Evolutionary conservation across 148 eudicot species (phyloP).

Genomic region (Rhododendron griersonianum): DNA sequence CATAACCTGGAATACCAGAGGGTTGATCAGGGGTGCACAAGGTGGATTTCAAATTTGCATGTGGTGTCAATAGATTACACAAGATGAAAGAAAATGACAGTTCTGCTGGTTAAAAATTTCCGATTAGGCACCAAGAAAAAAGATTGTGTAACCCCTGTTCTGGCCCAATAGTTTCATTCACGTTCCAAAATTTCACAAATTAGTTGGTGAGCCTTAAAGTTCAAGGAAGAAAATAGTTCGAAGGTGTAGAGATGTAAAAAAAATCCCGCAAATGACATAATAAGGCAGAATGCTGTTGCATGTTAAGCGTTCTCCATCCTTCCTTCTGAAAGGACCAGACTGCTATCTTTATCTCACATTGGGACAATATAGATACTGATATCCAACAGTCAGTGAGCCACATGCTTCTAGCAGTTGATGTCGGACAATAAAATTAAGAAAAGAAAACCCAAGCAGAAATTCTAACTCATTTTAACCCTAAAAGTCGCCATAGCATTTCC

Average conservation of each 20-base stretch:
- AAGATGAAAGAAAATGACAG: neutral
- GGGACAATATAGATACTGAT: neutral
- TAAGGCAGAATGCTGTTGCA: neutral
- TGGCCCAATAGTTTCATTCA: neutral
- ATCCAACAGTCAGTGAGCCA: neutral
- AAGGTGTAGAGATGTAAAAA: neutral
- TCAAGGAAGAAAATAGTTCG: neutral
- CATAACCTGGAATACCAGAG: constrained; percentile 25
- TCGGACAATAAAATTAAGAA: neutral
- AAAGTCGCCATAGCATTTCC: neutral
- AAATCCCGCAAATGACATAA: neutral
- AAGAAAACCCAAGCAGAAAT: neutral
- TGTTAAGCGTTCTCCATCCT: neutral
- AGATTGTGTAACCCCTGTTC: neutral
- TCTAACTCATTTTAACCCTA: no score
- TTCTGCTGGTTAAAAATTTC: neutral
- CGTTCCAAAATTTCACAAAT: neutral
- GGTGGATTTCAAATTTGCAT: neutral
- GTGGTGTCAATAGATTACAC: neutral
- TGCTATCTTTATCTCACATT: neutral
- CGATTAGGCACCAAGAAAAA: neutral
- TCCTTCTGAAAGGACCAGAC: constrained; percentile 3
- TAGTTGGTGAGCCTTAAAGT: neutral
- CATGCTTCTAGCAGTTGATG: neutral
- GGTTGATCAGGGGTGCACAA: neutral